Base-by-base conservation (phyloP, 768 basidiomycete species). In the Pisolithus sp. region DNA sequence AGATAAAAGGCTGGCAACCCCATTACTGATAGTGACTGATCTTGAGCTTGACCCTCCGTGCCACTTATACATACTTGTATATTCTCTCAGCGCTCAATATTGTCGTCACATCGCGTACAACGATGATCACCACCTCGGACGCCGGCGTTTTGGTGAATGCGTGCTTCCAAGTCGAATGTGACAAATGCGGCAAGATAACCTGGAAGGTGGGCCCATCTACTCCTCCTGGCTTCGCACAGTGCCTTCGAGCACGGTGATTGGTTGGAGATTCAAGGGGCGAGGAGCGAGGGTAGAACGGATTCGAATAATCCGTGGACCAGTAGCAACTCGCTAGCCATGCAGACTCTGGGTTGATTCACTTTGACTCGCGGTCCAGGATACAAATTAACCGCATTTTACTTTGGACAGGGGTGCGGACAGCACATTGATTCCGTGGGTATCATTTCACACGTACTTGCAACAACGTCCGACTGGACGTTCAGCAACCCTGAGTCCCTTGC, bases 151-250 rank as follows among this genome's bases (percentile, higher is more conserved):
- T 76, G 50, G 75, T 73, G 55, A 71, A 85, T 62, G 59, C 66
- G 53, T 89, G 86, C 71, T 76, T 67, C 63, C 57, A 67, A 54
- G 81, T 83, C 52, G 73, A 74, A 52, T 89, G 86, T 69, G 67
- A 65, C 48, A 71, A 66, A 53, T 89, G 86, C 65, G 75, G 76
- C 46, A 88, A 87, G 75, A 80, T 70, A 23, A 87, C 82, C 18
- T 89, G 86, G 87, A 73, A 63, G 72, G 86, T 86, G 63, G 61
- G 76, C 67, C 26, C 26, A 50, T 31, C 30, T 31, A 31, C 9
- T 12, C 54, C 44, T 61, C 57, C 60, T 60, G 46, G 57, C 58
- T 62, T 70, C 61, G 54, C 45, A 55, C 45, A 49, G 24, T 42
- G 53, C 12, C 20, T 15, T 10, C 43, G 12, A 12, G 8, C 55